Percentiles rank a stretch among this genome's conserved stretches.
Conservation (phyloP, 116 monocot species). For the Cymodocea nodosa region DNA sequence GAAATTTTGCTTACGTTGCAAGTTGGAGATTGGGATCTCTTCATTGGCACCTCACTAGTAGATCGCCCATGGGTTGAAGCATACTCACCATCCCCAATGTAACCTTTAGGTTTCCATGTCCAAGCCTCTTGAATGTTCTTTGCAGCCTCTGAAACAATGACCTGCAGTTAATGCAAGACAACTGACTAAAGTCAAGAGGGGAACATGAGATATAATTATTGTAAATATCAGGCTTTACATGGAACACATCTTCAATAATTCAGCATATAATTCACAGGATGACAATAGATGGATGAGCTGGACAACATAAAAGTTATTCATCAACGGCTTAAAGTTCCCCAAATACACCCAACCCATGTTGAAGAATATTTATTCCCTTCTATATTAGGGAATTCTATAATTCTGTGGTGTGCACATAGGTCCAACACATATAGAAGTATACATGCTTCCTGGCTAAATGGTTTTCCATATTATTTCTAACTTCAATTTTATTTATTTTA, state of each 20-base stretch:
- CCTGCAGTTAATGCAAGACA: conserved; percentile 12
- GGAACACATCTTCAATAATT: not conserved
- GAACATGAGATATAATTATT: not conserved
- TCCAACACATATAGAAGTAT: too few species aligned
- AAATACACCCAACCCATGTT: too few species aligned
- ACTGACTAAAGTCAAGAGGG: not conserved
- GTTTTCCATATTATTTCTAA: too few species aligned
- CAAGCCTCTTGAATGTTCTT: conserved; percentile 23
- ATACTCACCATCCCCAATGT: conserved; percentile 13
- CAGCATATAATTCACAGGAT: not conserved
- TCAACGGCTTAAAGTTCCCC: too few species aligned
- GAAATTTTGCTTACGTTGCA: conserved; percentile 22
- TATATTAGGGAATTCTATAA: too few species aligned
- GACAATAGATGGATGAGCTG: too few species aligned
- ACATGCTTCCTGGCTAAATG: too few species aligned
- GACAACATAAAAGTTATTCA: too few species aligned
- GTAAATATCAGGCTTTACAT: not conserved
- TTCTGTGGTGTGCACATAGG: too few species aligned
- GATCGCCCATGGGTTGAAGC: conserved; percentile 11
- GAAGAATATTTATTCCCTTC: too few species aligned
- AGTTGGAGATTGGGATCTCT: conserved; percentile 18
- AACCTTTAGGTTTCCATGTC: conserved; percentile 14
- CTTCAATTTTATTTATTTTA: too few species aligned
- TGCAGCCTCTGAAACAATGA: conserved; percentile 49
- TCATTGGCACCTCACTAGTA: conserved; percentile 8